phyloP scores from a whole-genome alignment of 345 rosid species.

The Eucalyptus sp. region DNA sequence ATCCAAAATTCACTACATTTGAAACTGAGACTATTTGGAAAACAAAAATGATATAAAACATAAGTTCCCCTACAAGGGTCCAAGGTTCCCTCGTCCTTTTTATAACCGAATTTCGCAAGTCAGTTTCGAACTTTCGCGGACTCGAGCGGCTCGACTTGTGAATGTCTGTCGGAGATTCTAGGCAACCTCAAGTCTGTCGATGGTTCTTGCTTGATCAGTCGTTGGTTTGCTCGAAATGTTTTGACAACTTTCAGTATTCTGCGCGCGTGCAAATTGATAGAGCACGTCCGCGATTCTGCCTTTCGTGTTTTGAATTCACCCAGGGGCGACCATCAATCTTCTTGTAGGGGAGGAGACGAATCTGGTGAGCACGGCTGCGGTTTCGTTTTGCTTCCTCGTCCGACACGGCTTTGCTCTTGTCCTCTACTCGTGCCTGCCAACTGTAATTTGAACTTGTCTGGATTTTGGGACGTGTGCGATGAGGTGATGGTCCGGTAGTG shows the following conservation, averaged over 20 bases:
- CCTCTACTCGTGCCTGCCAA: neutral
- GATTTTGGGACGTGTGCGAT: neutral
- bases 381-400: neutral
- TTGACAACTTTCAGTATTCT: neutral
- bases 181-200: neutral
- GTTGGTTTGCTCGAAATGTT: neutral
- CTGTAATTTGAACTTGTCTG: neutral
- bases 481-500: neutral
- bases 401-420: neutral
- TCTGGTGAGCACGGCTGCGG: neutral
- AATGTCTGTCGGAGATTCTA: neutral
- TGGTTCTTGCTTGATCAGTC: neutral
- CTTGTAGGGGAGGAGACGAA: neutral
- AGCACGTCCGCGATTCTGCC: neutral
- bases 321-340: neutral
- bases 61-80: too few relatives aligned
- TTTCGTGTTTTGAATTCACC: neutral
- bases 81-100: too few relatives aligned
- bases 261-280: neutral
- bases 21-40: too few relatives aligned
- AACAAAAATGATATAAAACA: too few relatives aligned
- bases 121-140: neutral
- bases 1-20: too few relatives aligned
- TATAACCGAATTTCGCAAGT: neutral
- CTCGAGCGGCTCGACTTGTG: neutral